Base-by-base conservation (phyloP, 768 basidiomycete genomes). In the Boletus tylopilopsis region DNA sequence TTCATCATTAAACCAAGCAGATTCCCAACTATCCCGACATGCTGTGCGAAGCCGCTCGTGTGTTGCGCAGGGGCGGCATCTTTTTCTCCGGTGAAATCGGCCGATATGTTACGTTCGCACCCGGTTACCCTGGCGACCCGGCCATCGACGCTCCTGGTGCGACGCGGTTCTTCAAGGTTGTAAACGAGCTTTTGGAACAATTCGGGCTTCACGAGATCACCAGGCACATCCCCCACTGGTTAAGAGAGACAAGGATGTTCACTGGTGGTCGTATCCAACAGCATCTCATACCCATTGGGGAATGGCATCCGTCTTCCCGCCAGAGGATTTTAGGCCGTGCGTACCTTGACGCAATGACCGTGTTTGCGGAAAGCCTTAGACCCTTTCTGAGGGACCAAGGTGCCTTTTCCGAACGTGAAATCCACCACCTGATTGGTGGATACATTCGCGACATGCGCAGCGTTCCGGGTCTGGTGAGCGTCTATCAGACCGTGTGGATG, bases 51-150 rank as follows among this genome's bases (percentile, higher is more conserved):
- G 76, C 76, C 15, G 73, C 72, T 6, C 80, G 90, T 33, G 71
- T 90, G 38, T 70, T 92, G 12, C 79, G 80, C 38, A 79, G 80
- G 5, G 82, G 82, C n/a, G 89, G 89, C 1, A 66, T 90, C 13
- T 84, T 88, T 62, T 53, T 85, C 8, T 82, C 82, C 2, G 75
- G 75, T 35, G 87, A 90, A 67, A 80, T 83, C 74, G 71, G 68
- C 30, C 70, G 73, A 22, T 68, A 61, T 30, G 72, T 78, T 0
- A 48, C 62, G 5, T 71, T 80, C 60, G 71, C 68, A 34, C 71
- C 73, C 8, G 50, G 50, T 42, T 64, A 58, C 58, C 56, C 60
- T 39, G 56, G 58, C 44, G 59, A 43, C 52, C 61, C 37, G 16
- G 56, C 55, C 19, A 61, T 49, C 53, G 69, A 50, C 36, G 66